Evolutionary conservation across 2,329 filamentous ascomycete species (phyloP), one percentile per base, ranked within the genome.

Genomic region (Lasiodiplodia sp.): DNA sequence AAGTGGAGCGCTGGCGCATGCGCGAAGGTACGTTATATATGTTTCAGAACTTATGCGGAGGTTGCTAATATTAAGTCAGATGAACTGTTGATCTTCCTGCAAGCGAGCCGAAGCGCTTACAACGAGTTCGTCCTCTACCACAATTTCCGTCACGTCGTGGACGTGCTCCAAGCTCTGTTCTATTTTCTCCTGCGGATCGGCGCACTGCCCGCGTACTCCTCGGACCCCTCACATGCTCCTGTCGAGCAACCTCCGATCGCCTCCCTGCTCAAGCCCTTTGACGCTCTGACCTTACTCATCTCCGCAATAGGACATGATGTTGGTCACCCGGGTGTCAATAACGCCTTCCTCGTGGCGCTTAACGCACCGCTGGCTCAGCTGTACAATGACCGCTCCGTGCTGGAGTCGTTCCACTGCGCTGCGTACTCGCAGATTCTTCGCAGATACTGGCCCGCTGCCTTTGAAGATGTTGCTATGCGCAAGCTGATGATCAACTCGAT

Each of bases 271-370:
- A 87, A 87, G 60, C 94, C 95, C 0, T 93, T 97, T 72, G 94
- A 98, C 79, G 92, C 92, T 5, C 85, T 99, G 66, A 95, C 94
- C 0, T 86, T 99, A 2, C 86, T 99, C 56, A 91, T 98, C 72
- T 95, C 95, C 10, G 96, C 96, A n/a, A 96, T 99, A 75, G 96
- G 96, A 52, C 96, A 99, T 74, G 96, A 99, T 78, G 96, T 98
- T 49, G 96, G 96, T 25, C 96, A 99, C 77, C 96, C 96, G 0
- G 96, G 96, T 67, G 96, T 99, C 75, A 99, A 98, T 83, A 99
- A 99, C 78, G 94, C 95, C 37, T 99, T 99, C 77, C 85, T 99
- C 5, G 90, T 97, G 21, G 94, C 92, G 38, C 87, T 97, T 38
- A 97, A 97, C 77, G 92, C 96, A 21, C 95, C 96, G 1, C 84